These are phyloP conservation scores for sunflower (Helianthus annuus) DNA, from an alignment of 129 eudicot species.

Conservation along the genomic window DNA sequence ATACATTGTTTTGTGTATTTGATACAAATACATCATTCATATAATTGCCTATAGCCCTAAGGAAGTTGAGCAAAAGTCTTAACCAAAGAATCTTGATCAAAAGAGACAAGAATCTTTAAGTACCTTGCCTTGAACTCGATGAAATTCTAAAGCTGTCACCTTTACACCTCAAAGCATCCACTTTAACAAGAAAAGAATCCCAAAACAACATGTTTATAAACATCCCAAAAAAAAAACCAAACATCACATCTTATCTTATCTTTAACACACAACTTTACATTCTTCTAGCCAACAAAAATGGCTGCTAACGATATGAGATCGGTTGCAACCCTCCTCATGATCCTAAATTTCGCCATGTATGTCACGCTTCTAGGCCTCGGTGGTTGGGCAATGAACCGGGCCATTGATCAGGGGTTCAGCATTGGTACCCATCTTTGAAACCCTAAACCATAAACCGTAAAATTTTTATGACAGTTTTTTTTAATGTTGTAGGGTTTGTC, in stretches of 20 bases:
- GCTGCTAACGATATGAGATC: conserved; percentile 59
- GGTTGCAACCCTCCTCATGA: conserved; percentile 57
- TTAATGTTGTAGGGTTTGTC: background rate
- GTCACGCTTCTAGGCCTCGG: conserved; percentile 68
- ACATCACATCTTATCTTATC: conserved; percentile 3
- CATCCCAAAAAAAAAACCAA: conserved; percentile 10
- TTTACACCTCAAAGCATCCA: conserved; percentile 26
- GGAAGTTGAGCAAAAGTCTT: conserved; percentile 25
- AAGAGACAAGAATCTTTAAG: conserved; percentile 29
- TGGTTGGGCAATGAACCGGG: conserved; percentile 83
- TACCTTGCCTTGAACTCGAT: conserved; percentile 38
- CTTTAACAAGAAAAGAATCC: conserved; percentile 40
- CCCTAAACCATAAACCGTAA: conserved; percentile 11
- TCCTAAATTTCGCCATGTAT: conserved; percentile 88
- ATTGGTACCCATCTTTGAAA: conserved; percentile 51
- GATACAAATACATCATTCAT: no score
- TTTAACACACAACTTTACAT: conserved; percentile 1
- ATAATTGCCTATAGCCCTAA: no score
- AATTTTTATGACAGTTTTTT: background rate
- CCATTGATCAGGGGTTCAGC: conserved; percentile 77
- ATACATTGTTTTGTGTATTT: no score
- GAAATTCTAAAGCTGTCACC: conserved; percentile 19
- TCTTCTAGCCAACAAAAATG: conserved; percentile 44
- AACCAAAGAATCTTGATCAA: conserved; percentile 28
- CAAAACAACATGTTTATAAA: conserved; percentile 18